These are phyloP conservation scores for Cadophora sp. DNA, from an alignment of 2,329 filamentous ascomycete species.

Conservation along the genomic window DNA sequence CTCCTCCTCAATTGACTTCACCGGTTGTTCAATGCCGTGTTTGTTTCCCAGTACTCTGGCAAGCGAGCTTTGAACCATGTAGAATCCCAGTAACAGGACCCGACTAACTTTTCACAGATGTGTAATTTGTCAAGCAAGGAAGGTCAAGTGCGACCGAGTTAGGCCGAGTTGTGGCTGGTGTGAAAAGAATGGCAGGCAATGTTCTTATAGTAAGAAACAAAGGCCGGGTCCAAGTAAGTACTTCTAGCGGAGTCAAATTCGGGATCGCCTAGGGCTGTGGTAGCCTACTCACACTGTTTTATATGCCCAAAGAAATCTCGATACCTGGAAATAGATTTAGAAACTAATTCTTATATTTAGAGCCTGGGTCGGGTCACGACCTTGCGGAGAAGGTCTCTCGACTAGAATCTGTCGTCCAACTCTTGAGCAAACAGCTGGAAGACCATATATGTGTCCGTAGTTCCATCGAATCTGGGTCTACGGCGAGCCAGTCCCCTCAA, in stretches of 20 bases:
- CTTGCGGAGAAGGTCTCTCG: conserved; percentile 15
- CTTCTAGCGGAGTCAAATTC: not conserved
- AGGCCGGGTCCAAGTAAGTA: conserved; percentile 13
- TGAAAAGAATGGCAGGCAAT: conserved; percentile 10
- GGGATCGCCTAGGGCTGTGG: not conserved
- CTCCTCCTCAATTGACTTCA: not conserved
- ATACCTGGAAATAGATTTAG: not conserved
- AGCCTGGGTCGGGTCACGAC: conserved; percentile 10
- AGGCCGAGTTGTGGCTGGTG: conserved; percentile 18
- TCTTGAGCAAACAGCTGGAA: conserved; percentile 14
- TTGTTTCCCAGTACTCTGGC: not conserved
- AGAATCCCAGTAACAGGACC: not conserved
- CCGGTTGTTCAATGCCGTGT: not conserved
- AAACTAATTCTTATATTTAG: not conserved
- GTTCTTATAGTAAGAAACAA: conserved; percentile 19
- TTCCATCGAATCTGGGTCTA: not conserved
- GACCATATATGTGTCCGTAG: conserved; percentile 4
- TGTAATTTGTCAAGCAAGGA: conserved; percentile 15
- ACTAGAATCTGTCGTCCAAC: conserved; percentile 15
- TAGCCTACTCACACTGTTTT: not conserved
- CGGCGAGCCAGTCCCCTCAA: not conserved
- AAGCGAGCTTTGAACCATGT: not conserved
- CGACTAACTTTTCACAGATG: conserved; percentile 6
- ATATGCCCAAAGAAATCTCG: not conserved
- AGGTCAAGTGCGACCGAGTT: conserved; percentile 14